A percentile compares a stretch with the other conserved stretches of the same genome.
Evolutionary conservation across 2,329 filamentous ascomycete species (phyloP).

Genomic region (Diaporthe capsici): DNA sequence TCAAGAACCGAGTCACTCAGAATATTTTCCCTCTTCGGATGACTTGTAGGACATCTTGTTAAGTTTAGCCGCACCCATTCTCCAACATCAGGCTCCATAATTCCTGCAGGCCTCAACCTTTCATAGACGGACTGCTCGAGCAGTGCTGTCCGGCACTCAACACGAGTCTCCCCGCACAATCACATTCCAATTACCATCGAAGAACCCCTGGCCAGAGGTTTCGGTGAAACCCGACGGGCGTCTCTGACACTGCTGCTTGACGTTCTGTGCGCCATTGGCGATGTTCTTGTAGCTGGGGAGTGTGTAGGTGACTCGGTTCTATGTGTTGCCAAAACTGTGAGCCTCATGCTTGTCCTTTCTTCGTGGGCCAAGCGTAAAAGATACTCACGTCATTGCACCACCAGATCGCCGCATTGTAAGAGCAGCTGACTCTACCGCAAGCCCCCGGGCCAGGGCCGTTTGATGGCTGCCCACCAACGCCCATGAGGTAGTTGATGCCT

Average conservation of each 20-base stretch:
- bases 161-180: neutral
- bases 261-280: neutral
- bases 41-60: neutral
- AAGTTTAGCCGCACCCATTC: too few species aligned
- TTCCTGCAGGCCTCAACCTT: neutral
- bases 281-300: neutral
- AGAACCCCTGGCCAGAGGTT: constrained; percentile 19
- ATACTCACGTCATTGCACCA: constrained; percentile 24
- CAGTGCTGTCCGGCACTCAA: neutral
- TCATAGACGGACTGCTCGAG: neutral
- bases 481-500: neutral
- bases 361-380: neutral
- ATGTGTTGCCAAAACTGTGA: neutral
- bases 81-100: neutral
- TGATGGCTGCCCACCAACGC: neutral
- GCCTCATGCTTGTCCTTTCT: neutral
- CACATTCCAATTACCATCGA: constrained; percentile 26
- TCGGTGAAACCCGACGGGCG: neutral
- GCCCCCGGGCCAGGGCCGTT: constrained; percentile 17
- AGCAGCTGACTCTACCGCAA: constrained; percentile 15
- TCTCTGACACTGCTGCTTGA: neutral
- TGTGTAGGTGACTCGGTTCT: neutral
- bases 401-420: constrained; percentile 6
- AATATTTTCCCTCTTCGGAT: neutral
- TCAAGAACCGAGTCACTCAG: neutral